phyloP scores from a whole-genome alignment of 2,329 filamentous ascomycete species.

The Ceratocystis destructans region DNA sequence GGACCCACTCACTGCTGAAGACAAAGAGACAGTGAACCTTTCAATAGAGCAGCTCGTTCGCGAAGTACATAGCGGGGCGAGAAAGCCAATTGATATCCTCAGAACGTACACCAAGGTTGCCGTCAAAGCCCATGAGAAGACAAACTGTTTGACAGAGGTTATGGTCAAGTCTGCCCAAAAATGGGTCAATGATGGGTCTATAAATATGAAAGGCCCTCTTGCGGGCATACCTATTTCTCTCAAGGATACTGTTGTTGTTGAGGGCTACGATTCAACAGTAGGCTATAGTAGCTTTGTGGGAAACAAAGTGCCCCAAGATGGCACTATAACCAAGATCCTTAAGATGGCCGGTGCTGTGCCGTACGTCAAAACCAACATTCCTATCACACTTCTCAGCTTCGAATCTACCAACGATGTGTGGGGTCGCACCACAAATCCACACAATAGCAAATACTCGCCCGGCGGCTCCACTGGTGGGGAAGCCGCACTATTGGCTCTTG shows the following conservation, averaged over 20 bases:
- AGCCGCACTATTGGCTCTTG: constrained; percentile 64
- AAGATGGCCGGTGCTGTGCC: constrained; percentile 82
- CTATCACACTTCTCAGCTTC: constrained; percentile 74
- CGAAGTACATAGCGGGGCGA: constrained; percentile 56
- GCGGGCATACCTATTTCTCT: constrained; percentile 78
- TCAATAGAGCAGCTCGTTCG: constrained; percentile 67
- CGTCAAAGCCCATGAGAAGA: constrained; percentile 67
- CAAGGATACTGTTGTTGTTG: constrained; percentile 68
- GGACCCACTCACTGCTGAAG: constrained; percentile 46
- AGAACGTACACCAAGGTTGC: constrained; percentile 77
- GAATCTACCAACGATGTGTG: constrained; percentile 68
- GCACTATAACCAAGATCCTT: constrained; percentile 57
- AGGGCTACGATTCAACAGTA: constrained; percentile 69
- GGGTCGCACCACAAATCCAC: constrained; percentile 71
- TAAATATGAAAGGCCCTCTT: constrained; percentile 66
- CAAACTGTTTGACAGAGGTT: constrained; percentile 81
- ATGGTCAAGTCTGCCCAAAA: constrained; percentile 64
- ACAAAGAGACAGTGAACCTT: constrained; percentile 54
- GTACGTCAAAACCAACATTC: constrained; percentile 85
- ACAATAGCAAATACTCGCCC: constrained; percentile 70
- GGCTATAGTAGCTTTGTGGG: constrained; percentile 63
- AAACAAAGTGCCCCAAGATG: constrained; percentile 54
- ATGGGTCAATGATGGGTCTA: constrained; percentile 46
- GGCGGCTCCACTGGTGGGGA: constrained; percentile 85
- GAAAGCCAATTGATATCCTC: constrained; percentile 60